A percentile compares a stretch with the other conserved stretches of the same genome.
Evolutionary conservation across 129 eudicot genomes (phyloP).

Genomic region (Scalesia atractyloides): DNA sequence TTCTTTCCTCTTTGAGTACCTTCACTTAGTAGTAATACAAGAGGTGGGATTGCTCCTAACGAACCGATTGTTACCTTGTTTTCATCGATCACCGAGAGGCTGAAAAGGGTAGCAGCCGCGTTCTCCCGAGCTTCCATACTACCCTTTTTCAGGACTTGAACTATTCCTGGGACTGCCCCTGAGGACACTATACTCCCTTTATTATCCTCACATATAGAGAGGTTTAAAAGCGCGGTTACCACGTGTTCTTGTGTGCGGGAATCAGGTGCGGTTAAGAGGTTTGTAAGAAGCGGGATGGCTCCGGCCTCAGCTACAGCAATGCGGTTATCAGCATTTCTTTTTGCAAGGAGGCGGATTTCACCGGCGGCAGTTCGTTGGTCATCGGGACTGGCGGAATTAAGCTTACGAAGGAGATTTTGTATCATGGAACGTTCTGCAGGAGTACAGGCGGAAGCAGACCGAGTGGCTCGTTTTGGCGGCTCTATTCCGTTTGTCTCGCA

Average conservation of each 20-base stretch:
- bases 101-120: slow-evolving; percentile 94
- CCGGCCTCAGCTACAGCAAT: slow-evolving; percentile 96
- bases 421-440: slow-evolving; percentile 82
- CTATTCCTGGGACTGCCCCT: slow-evolving; percentile 96
- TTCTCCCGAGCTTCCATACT: slow-evolving; percentile 98
- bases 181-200: slow-evolving; percentile 75
- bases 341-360: slow-evolving; percentile 94
- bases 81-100: slow-evolving; percentile 89
- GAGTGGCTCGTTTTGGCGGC: slow-evolving; percentile 67
- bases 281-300: slow-evolving; percentile 83
- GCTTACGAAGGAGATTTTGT: slow-evolving; percentile 65
- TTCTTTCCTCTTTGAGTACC: slow-evolving; percentile 96
- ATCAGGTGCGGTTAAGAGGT: slow-evolving; percentile 68
- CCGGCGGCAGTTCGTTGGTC: slow-evolving; percentile 88
- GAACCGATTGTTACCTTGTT: slow-evolving; percentile 81
- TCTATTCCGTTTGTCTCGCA: slow-evolving; percentile 87
- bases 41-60: slow-evolving; percentile 86
- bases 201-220: slow-evolving; percentile 88
- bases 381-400: slow-evolving; percentile 59
- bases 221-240: slow-evolving; percentile 92
- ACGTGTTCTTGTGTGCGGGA: slow-evolving; percentile 97
- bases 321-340: slow-evolving; percentile 89
- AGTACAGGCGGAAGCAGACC: slow-evolving; percentile 71
- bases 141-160: slow-evolving; percentile 73
- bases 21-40: slow-evolving; percentile 66